Conservation (phyloP, 1,139 yeast genomes). For the Suzukiozyma palmioleophila region DNA sequence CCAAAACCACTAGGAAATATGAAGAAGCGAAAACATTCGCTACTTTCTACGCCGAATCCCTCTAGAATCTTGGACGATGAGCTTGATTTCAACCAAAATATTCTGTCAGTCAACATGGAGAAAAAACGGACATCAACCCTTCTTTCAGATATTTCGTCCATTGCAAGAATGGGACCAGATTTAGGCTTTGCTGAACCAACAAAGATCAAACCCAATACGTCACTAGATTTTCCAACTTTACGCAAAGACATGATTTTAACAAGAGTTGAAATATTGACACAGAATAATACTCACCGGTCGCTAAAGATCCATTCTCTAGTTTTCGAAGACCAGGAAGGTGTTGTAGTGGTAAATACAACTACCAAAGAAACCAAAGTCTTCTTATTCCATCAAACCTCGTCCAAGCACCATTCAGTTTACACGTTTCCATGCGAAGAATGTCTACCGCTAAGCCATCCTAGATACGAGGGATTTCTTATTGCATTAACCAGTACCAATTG, state of each 20-base stretch:
- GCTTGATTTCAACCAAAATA: conserved; percentile 13
- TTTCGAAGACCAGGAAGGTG: conserved; percentile 55
- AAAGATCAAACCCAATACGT: conserved; percentile 14
- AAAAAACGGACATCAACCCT: conserved; percentile 52
- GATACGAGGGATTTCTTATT: conserved; percentile 40
- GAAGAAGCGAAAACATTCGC: conserved; percentile 24
- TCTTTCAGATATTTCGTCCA: conserved; percentile 51
- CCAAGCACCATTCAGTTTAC: conserved; percentile 31
- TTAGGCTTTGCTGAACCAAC: conserved; percentile 26
- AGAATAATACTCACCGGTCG: conserved; percentile 15
- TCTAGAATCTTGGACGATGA: conserved; percentile 43
- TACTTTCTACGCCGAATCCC: conserved; percentile 38
- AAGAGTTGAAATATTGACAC: conserved; percentile 45
- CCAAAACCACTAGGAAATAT: conserved; percentile 4
- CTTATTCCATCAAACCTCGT: conserved; percentile 40
- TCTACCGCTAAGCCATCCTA: conserved; percentile 27
- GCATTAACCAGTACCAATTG: conserved; percentile 27
- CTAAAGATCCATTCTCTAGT: conserved; percentile 1
- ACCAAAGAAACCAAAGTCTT: conserved; percentile 43
- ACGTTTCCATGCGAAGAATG: conserved; percentile 40
- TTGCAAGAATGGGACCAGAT: conserved; percentile 58
- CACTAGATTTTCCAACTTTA: conserved; percentile 26
- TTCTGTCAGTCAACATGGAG: conserved; percentile 39
- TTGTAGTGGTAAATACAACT: conserved; percentile 39
- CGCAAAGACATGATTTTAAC: conserved; percentile 69